These are phyloP conservation scores for Luffa aegyptiaca DNA, from an alignment of 306 rosid species.

Conservation along the genomic window DNA sequence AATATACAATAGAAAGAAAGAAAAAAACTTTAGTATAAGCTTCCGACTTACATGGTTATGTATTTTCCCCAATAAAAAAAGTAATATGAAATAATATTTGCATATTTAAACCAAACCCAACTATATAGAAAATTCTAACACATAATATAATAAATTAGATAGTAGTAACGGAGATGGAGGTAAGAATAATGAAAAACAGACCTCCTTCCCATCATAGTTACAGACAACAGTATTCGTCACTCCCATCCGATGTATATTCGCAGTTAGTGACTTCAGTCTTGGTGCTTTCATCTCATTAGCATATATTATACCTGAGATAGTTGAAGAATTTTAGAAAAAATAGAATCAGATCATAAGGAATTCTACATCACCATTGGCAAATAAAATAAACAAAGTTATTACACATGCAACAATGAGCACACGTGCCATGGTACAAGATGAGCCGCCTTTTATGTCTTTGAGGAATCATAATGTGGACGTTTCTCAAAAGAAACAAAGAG, in stretches of 20 bases:
- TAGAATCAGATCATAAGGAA: not conserved
- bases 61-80: not conserved
- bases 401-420: not conserved
- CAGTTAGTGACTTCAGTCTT: slow-evolving; percentile 85
- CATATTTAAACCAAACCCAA: not conserved
- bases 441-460: too few relatives aligned
- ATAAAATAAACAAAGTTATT: not conserved
- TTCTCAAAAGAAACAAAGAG: not conserved
- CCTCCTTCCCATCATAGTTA: slow-evolving; percentile 92
- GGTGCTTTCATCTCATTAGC: slow-evolving; percentile 89
- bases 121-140: not conserved
- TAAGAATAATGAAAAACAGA: slow-evolving; percentile 16
- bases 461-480: not conserved
- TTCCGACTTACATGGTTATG: not conserved
- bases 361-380: not conserved
- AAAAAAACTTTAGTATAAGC: not conserved
- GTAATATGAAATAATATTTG: not conserved
- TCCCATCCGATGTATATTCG: slow-evolving; percentile 90
- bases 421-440: not conserved
- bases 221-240: slow-evolving; percentile 83
- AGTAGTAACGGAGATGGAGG: not conserved
- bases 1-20: not conserved
- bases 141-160: not conserved
- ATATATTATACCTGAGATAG: slow-evolving; percentile 57
- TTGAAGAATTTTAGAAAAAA: not conserved